Evolutionary conservation across 805 yeast genomes (phyloP).

Genomic region (Candida sonorensis): DNA sequence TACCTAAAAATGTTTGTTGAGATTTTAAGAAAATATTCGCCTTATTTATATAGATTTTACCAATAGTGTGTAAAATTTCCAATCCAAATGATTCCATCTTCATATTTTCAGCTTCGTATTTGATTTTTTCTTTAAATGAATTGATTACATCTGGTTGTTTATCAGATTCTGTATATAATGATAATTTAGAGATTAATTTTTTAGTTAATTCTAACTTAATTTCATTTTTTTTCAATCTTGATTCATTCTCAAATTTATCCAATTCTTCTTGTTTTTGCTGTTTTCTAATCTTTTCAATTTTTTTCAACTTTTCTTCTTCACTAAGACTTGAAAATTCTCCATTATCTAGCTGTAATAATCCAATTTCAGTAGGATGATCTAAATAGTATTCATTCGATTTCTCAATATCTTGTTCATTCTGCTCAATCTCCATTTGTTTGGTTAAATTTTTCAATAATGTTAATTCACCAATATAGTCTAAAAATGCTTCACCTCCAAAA

Average conservation of each 20-base stretch:
- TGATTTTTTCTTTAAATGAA: slow-evolving; percentile 46
- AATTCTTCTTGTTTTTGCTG: slow-evolving; percentile 44
- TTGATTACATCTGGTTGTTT: slow-evolving; percentile 54
- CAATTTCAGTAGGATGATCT: slow-evolving; percentile 31
- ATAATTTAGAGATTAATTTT: slow-evolving; percentile 43
- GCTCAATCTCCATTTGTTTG: slow-evolving; percentile 45
- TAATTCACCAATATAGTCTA: slow-evolving; percentile 74
- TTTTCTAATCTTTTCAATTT: slow-evolving; percentile 23
- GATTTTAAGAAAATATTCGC: slow-evolving; percentile 70
- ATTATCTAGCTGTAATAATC: slow-evolving; percentile 20
- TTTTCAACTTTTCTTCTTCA: slow-evolving; percentile 24
- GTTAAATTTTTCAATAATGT: slow-evolving; percentile 58
- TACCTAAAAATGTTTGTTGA: slow-evolving; percentile 69
- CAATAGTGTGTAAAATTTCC: slow-evolving; percentile 78
- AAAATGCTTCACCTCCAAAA: slow-evolving; percentile 78
- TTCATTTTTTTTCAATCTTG: slow-evolving; percentile 51
- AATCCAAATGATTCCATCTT: slow-evolving; percentile 95
- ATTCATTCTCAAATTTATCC: slow-evolving; percentile 70
- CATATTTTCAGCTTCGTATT: slow-evolving; percentile 65
- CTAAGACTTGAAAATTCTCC: slow-evolving; percentile 14
- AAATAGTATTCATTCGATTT: slow-evolving; percentile 45
- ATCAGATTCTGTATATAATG: slow-evolving; percentile 46
- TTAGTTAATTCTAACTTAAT: slow-evolving; percentile 43
- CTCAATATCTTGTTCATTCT: slow-evolving; percentile 18
- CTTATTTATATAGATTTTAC: slow-evolving; percentile 67